Base-by-base conservation (phyloP, 441 rosid genomes). In the Mallotus repandus region DNA sequence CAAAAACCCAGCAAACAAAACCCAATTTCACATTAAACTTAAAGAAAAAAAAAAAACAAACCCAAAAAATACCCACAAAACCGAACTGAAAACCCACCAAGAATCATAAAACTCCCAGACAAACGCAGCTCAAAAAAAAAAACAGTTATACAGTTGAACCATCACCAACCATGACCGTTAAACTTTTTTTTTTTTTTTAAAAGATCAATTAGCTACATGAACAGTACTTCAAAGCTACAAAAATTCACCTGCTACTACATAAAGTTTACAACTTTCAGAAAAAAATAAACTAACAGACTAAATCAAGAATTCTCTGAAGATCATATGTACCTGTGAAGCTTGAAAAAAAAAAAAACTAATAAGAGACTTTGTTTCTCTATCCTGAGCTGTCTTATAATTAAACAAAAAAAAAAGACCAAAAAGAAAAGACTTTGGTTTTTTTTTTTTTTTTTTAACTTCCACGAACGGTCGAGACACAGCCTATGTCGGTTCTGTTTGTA, bases 391-490 rank as follows among this genome's bases (percentile, higher is more conserved):
- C 50, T 73, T 66, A 69, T 68, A 62, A 49, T 52, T 38, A 38
- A 38, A 38, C 41, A 38, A 38, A 38, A 38, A 38, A 38, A 38
- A 45, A 10, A 45, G 12, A 45, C 49, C 73, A 19, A 46, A 54
- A 41, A 12, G 49, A 43, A 58, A 87, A 63, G 87, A 83, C 81
- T 87, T 74, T 35, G 81, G 86, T 84, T 57, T 65, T 43, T 50
- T 52, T 57, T 63, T 71, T 69, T 71, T 66, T 76, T 72, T 63
- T 75, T 74, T 14, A 78, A 76, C 82, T 71, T 85, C 81, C 84
- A 75, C 78, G 82, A 78, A 84, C 87, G 85, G 92, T 85, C 88
- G 81, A 75, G 81, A 83, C 85, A 74, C 71, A 59, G 74, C 77
- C 76, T 4, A 61, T 76, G 84, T 79, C 85, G 89, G 85, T 82